Conservation (phyloP, 2,329 filamentous ascomycete species). For the Lasiodiplodia sp. region DNA sequence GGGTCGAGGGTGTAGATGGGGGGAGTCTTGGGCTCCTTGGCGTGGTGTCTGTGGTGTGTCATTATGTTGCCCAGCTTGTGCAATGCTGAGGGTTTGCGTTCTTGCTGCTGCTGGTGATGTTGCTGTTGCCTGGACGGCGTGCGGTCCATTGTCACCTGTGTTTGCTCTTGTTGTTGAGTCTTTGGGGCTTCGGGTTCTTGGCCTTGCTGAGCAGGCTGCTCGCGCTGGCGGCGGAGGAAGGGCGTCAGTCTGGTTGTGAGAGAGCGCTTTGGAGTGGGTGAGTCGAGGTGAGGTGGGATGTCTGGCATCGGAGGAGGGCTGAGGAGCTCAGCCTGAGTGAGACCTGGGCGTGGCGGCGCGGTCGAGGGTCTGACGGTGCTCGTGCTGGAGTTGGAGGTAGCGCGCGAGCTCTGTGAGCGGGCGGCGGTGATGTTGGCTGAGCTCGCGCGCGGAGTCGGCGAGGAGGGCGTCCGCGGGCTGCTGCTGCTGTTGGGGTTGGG, state of each 20-base stretch:
- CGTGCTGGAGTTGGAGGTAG: not conserved
- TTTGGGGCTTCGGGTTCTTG: not conserved
- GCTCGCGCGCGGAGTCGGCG: not conserved
- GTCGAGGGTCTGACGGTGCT: slow-evolving; percentile 3
- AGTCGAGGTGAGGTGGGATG: not conserved
- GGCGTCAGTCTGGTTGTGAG: not conserved
- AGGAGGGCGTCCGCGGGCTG: not conserved
- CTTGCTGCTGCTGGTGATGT: not conserved
- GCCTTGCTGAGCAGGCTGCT: not conserved
- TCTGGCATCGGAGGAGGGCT: not conserved
- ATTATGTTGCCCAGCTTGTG: not conserved
- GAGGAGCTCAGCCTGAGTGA: not conserved
- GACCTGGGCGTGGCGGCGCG: not conserved
- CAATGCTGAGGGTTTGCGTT: not conserved
- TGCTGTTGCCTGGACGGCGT: not conserved
- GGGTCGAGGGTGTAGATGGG: not conserved
- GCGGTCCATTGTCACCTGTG: not conserved
- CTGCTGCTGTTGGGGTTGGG: too few species aligned
- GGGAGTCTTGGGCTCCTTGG: too few species aligned
- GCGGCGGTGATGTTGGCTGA: not conserved
- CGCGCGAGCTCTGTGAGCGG: not conserved
- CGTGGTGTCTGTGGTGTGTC: not conserved
- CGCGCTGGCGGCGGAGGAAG: not conserved
- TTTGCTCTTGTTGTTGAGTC: not conserved
- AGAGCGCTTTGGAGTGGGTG: slow-evolving; percentile 5